Percentiles rank a stretch among this genome's conserved stretches.
Conservation (phyloP, 257 asterid species). For the Solanum gandarillasii region DNA sequence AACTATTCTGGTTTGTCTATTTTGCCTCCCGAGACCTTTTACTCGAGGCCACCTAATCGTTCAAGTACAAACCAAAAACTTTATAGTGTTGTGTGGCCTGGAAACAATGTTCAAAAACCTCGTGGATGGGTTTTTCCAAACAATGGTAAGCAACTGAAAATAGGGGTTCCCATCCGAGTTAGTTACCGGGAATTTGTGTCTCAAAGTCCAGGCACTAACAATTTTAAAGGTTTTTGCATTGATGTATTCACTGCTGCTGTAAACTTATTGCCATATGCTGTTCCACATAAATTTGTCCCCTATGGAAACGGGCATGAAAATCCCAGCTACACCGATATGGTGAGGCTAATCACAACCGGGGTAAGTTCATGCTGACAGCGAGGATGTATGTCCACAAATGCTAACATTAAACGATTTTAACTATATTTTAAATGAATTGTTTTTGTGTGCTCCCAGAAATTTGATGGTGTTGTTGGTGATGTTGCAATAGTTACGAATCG, state of each 20-base stretch:
- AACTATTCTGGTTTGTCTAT: conserved; percentile 66
- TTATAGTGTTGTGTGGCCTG: conserved; percentile 79
- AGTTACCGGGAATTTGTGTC: conserved; percentile 72
- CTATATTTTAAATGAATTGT: background rate
- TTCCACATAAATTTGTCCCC: conserved; percentile 72
- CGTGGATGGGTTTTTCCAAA: conserved; percentile 98
- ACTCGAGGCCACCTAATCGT: conserved; percentile 34
- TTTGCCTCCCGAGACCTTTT: conserved; percentile 54
- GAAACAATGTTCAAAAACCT: conserved; percentile 53
- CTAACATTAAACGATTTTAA: background rate
- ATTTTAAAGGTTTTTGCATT: conserved; percentile 72
- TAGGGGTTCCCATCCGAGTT: conserved; percentile 78
- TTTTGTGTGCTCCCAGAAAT: conserved; percentile 18
- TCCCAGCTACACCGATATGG: conserved; percentile 62
- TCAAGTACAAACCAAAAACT: conserved; percentile 42
- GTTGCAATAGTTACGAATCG: conserved; percentile 53
- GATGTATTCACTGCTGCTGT: conserved; percentile 89
- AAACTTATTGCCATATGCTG: conserved; percentile 71
- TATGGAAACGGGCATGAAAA: conserved; percentile 71
- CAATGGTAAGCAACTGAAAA: conserved; percentile 64
- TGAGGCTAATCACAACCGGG: conserved; percentile 51
- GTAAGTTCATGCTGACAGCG: conserved; percentile 34
- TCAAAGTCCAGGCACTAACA: conserved; percentile 48
- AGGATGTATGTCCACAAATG: background rate
- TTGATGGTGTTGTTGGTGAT: conserved; percentile 67